Percentiles rank a stretch among this genome's conserved stretches.
These are phyloP conservation scores for Tricholoma terreum DNA, from an alignment of 768 basidiomycete genomes.

Conservation along the genomic window DNA sequence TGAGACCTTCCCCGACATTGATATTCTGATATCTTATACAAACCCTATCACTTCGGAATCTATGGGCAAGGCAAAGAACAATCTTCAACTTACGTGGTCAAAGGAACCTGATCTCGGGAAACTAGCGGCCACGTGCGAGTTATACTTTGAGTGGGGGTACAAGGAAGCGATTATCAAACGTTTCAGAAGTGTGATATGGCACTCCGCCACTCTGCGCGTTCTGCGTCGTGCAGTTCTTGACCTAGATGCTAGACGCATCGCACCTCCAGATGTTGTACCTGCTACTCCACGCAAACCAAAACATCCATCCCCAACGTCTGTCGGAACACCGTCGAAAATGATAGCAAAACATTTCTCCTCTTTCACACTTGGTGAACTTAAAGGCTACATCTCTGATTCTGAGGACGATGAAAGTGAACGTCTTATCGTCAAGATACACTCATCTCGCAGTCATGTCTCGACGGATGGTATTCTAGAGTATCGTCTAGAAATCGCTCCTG, in stretches of 20 bases:
- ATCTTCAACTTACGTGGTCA: slow-evolving; percentile 40
- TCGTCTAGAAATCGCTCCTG: slow-evolving; percentile 72
- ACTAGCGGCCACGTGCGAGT: slow-evolving; percentile 78
- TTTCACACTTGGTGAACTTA: slow-evolving; percentile 29
- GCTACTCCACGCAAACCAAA: slow-evolving; percentile 40
- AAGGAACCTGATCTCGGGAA: slow-evolving; percentile 67
- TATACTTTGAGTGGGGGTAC: slow-evolving; percentile 91
- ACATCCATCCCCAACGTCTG: slow-evolving; percentile 17
- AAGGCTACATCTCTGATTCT: slow-evolving; percentile 24
- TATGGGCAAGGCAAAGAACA: slow-evolving; percentile 38
- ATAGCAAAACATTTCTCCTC: slow-evolving; percentile 56
- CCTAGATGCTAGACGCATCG: slow-evolving; percentile 29
- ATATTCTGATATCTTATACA: slow-evolving; percentile 74
- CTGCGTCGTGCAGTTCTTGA: slow-evolving; percentile 63
- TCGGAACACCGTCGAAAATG: slow-evolving; percentile 53
- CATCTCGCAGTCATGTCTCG: slow-evolving; percentile 60
- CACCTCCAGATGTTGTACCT: slow-evolving; percentile 14
- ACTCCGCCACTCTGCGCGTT: slow-evolving; percentile 64
- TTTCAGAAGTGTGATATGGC: slow-evolving; percentile 83
- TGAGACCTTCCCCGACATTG: slow-evolving; percentile 66
- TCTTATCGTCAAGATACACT: slow-evolving; percentile 66
- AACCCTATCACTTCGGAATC: slow-evolving; percentile 74
- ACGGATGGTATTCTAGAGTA: slow-evolving; percentile 77
- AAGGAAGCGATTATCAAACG: slow-evolving; percentile 79
- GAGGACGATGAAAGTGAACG: slow-evolving; percentile 36